These are phyloP conservation scores for Prunus dulcis DNA, from an alignment of 306 rosid genomes.

Conservation along the genomic window DNA sequence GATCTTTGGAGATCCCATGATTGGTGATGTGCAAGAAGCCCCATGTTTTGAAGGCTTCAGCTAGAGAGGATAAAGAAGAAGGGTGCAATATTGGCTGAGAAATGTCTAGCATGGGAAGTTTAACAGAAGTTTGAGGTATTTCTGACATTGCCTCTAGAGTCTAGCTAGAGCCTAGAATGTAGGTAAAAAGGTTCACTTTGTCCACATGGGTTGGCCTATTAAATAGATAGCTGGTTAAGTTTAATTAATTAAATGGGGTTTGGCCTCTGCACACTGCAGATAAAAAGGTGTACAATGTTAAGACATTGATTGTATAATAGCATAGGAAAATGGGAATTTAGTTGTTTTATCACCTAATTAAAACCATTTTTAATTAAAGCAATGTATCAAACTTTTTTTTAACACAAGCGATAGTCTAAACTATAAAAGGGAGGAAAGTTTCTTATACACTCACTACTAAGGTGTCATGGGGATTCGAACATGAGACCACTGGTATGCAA, in stretches of 20 bases:
- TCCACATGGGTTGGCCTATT: constrained; percentile 44
- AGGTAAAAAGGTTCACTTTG: constrained; percentile 45
- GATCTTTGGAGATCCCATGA: constrained; percentile 86
- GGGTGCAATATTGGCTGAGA: constrained; percentile 53
- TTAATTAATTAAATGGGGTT: neutral
- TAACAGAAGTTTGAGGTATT: constrained; percentile 36
- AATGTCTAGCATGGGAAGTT: constrained; percentile 81
- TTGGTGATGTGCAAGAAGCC: constrained; percentile 90
- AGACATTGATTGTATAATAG: neutral
- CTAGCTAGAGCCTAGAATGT: constrained; percentile 9
- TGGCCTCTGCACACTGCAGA: neutral
- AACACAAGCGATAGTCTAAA: no score
- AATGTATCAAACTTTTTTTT: neutral
- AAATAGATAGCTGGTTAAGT: constrained; percentile 39
- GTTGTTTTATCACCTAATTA: neutral
- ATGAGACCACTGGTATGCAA: no score
- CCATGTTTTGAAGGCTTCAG: constrained; percentile 78
- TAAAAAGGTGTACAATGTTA: neutral
- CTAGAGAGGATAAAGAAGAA: constrained; percentile 57
- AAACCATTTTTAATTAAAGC: neutral
- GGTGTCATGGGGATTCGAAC: no score
- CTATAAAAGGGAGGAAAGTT: no score
- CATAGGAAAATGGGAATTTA: neutral
- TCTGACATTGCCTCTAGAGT: constrained; percentile 47
- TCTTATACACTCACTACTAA: no score